Conservation (phyloP, 2,329 filamentous ascomycete species). For the Phoma sp. region DNA sequence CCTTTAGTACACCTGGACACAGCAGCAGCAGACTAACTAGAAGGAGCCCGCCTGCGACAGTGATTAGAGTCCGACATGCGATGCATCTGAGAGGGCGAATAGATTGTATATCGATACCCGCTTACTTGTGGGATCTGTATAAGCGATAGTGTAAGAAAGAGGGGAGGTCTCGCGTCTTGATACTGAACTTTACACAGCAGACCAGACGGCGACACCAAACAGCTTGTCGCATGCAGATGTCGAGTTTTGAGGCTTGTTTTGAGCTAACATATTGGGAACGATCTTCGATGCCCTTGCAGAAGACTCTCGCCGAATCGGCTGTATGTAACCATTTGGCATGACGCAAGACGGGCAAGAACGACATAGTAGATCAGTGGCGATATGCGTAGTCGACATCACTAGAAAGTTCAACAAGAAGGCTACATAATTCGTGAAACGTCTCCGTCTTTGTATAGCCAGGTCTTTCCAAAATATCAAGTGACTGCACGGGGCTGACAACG, state of each 20-base stretch:
- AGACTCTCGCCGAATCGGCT: not conserved
- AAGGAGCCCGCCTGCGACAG: not conserved
- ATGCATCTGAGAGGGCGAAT: slow-evolving; percentile 10
- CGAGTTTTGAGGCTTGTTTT: not conserved
- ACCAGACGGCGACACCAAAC: not conserved
- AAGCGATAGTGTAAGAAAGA: not conserved
- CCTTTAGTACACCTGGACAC: not conserved
- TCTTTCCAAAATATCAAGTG: no score
- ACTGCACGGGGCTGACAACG: no score
- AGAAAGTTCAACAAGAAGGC: no score
- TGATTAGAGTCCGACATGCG: slow-evolving; percentile 1
- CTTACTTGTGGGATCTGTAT: slow-evolving; percentile 10
- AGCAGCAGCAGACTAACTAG: slow-evolving; percentile 2
- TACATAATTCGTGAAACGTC: no score
- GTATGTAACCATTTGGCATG: no score
- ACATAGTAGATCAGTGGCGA: no score
- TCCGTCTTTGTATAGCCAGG: no score
- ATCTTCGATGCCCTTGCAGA: not conserved
- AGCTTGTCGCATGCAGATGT: not conserved
- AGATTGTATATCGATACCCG: slow-evolving; percentile 1
- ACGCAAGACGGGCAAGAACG: no score
- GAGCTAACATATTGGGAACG: not conserved
- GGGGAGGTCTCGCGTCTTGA: slow-evolving; percentile 7
- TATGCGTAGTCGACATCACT: no score
- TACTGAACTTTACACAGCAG: slow-evolving; percentile 9